A percentile compares a stretch with the other conserved stretches of the same genome.
These are phyloP conservation scores for Lepidium sativum DNA, from an alignment of 345 rosid species.

Conservation along the genomic window DNA sequence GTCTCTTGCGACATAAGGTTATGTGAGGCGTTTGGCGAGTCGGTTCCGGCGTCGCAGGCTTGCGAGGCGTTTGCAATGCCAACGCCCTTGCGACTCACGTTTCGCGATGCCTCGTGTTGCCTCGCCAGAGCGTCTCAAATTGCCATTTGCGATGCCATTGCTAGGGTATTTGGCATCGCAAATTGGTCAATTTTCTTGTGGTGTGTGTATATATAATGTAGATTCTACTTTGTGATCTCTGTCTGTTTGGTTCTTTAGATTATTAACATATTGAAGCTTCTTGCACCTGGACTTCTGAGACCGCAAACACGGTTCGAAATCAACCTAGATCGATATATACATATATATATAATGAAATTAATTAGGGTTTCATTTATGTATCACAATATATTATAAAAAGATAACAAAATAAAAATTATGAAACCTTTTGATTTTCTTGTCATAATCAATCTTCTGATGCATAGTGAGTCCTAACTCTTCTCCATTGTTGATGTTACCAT, in stretches of 20 bases:
- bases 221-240: slow-evolving; percentile 4
- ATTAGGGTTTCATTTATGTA: background rate
- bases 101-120: too few species aligned
- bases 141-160: too few species aligned
- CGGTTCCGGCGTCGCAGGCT: too few species aligned
- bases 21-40: too few species aligned
- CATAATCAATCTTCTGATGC: slow-evolving; percentile 1
- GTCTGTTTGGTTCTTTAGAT: background rate
- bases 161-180: too few species aligned
- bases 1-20: too few species aligned
- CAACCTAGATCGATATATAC: background rate
- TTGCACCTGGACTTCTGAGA: slow-evolving; percentile 17
- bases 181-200: too few species aligned
- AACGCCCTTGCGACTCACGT: too few species aligned
- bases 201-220: background rate
- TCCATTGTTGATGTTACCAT: background rate
- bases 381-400: background rate
- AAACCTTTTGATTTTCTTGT: slow-evolving; percentile 16
- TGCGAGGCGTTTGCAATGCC: too few species aligned
- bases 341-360: background rate
- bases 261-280: slow-evolving; percentile 5
- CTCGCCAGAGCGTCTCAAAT: too few species aligned
- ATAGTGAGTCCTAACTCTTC: slow-evolving; percentile 12
- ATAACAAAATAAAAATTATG: background rate
- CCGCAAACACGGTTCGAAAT: slow-evolving; percentile 15